phyloP scores from a whole-genome alignment of 2,329 filamentous ascomycete genomes.

The Chalara sp. region DNA sequence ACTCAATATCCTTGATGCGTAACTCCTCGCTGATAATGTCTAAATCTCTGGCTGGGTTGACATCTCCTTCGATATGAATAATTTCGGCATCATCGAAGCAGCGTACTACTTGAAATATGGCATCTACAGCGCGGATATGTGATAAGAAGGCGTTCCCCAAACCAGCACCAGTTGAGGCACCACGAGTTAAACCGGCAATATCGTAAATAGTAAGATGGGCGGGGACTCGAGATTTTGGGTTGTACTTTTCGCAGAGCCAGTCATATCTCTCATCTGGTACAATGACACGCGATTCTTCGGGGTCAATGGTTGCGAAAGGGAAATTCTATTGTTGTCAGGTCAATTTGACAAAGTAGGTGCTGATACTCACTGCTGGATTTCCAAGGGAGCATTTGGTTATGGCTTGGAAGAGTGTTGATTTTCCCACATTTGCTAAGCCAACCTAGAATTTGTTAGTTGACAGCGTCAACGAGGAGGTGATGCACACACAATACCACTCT shows the following conservation, averaged over 20 bases:
- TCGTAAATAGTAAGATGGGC: slow-evolving; percentile 98
- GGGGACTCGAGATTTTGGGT: slow-evolving; percentile 94
- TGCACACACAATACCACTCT: slow-evolving; percentile 89
- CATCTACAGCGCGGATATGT: slow-evolving; percentile 95
- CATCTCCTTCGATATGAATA: slow-evolving; percentile 98
- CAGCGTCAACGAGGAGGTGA: slow-evolving; percentile 1
- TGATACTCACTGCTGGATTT: slow-evolving; percentile 78
- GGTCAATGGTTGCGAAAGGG: slow-evolving; percentile 97
- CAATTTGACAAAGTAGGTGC: slow-evolving; percentile 22
- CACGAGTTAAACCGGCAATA: slow-evolving; percentile 92
- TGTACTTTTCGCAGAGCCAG: slow-evolving; percentile 93
- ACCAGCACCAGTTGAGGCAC: slow-evolving; percentile 94
- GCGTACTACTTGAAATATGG: slow-evolving; percentile 94
- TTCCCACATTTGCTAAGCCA: slow-evolving; percentile 97
- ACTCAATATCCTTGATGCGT: slow-evolving; percentile 97
- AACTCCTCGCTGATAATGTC: slow-evolving; percentile 97
- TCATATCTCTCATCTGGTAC: slow-evolving; percentile 95
- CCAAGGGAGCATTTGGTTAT: slow-evolving; percentile 97
- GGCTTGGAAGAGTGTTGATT: slow-evolving; percentile 98
- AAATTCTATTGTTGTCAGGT: slow-evolving; percentile 62
- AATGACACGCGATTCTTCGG: slow-evolving; percentile 94
- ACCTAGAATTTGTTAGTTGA: slow-evolving; percentile 50
- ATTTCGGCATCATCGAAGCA: slow-evolving; percentile 99
- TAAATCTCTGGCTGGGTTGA: slow-evolving; percentile 88
- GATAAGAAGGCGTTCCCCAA: slow-evolving; percentile 97